Evolutionary conservation across 2,329 filamentous ascomycete genomes (phyloP).

Genomic region (Myriosclerotinia curreyana): DNA sequence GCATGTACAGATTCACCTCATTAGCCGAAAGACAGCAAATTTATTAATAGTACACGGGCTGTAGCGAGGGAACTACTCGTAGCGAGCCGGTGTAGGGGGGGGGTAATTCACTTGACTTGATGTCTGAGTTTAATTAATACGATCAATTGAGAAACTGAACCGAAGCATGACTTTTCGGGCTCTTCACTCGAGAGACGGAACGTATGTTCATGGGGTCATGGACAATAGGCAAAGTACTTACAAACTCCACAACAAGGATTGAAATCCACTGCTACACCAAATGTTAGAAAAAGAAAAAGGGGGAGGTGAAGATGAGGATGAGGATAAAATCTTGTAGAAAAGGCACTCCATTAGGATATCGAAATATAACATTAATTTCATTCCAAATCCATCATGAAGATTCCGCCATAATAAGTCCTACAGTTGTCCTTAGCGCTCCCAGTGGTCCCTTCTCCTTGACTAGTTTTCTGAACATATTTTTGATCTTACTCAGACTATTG

Average conservation of each 20-base stretch:
- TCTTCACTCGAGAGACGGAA: background rate
- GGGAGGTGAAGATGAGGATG: background rate
- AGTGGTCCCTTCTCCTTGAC: slow-evolving; percentile 55
- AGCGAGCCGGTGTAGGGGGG: background rate
- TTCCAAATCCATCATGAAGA: background rate
- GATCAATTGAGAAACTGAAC: background rate
- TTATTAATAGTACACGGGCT: background rate
- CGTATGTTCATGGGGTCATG: too few relatives aligned
- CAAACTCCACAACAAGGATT: background rate
- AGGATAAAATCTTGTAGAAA: too few relatives aligned
- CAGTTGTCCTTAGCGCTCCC: slow-evolving; percentile 57
- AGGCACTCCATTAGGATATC: background rate
- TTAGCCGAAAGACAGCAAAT: background rate
- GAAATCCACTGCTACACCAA: background rate
- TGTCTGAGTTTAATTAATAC: background rate
- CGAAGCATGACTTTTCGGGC: background rate
- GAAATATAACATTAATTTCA: background rate
- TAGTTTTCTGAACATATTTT: slow-evolving; percentile 58
- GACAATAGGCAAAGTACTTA: background rate
- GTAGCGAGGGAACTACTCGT: background rate
- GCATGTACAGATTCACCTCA: too few relatives aligned
- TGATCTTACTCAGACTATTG: slow-evolving; percentile 55
- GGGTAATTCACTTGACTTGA: background rate
- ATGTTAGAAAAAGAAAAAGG: background rate
- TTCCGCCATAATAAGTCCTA: slow-evolving; percentile 53